Percentiles rank a stretch among this genome's conserved stretches.
Evolutionary conservation across 495 filamentous ascomycete genomes (phyloP).

Genomic region (Polyplosphaeria fusca): DNA sequence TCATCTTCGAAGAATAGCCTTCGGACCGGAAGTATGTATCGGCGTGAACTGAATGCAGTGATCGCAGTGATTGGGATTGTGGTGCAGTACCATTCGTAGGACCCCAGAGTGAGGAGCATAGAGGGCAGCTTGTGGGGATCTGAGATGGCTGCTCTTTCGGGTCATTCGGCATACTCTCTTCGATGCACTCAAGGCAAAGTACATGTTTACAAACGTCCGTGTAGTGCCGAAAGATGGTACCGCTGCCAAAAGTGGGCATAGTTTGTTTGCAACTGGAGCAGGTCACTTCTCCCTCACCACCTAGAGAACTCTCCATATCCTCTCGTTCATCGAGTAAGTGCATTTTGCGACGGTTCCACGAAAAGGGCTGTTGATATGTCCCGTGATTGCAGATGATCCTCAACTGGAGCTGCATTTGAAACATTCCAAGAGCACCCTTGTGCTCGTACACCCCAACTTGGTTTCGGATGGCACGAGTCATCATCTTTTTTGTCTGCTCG

Average conservation of each 20-base stretch:
- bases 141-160: neutral
- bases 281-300: slow-evolving; percentile 14
- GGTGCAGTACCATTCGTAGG: neutral
- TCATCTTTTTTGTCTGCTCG: slow-evolving; percentile 20
- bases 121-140: neutral
- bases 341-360: slow-evolving; percentile 16
- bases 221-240: slow-evolving; percentile 10
- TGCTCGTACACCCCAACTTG: slow-evolving; percentile 17
- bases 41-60: neutral
- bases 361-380: slow-evolving; percentile 16
- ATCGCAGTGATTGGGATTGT: neutral
- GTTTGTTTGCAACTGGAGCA: slow-evolving; percentile 9
- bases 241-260: slow-evolving; percentile 5
- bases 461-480: slow-evolving; percentile 10
- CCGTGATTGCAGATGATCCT: slow-evolving; percentile 28
- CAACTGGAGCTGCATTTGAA: slow-evolving; percentile 21
- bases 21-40: slow-evolving; percentile 16
- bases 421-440: slow-evolving; percentile 15
- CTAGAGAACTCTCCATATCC: slow-evolving; percentile 11
- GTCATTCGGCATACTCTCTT: slow-evolving; percentile 5
- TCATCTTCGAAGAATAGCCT: slow-evolving; percentile 14
- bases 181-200: slow-evolving; percentile 15
- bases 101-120: slow-evolving; percentile 10
- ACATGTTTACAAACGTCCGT: slow-evolving; percentile 8
- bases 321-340: slow-evolving; percentile 18